Conservation (phyloP, 2,329 filamentous ascomycete species). For the Dryadomyces quercivorus region DNA sequence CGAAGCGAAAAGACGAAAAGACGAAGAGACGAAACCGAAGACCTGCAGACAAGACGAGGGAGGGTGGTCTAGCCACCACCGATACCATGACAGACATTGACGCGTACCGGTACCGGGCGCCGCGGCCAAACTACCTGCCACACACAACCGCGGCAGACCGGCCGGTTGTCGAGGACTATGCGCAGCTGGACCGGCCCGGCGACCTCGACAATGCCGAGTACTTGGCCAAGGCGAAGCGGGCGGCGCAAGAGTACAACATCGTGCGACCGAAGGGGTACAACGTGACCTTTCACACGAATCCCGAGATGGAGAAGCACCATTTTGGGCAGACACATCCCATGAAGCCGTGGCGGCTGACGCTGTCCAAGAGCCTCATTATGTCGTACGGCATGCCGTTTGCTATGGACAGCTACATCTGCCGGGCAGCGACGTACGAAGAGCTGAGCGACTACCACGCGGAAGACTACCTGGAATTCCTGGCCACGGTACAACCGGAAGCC, state of each 20-base stretch:
- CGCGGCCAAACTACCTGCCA: slow-evolving; percentile 48
- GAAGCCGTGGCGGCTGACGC: slow-evolving; percentile 95
- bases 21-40: neutral
- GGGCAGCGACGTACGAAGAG: slow-evolving; percentile 77
- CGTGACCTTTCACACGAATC: slow-evolving; percentile 93
- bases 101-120: slow-evolving; percentile 39
- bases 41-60: neutral
- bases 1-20: neutral
- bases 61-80: neutral
- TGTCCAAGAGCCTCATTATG: slow-evolving; percentile 89
- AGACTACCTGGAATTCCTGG: slow-evolving; percentile 86
- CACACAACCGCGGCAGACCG: slow-evolving; percentile 38
- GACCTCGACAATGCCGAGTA: slow-evolving; percentile 44
- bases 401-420: slow-evolving; percentile 87
- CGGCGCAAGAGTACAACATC: slow-evolving; percentile 54
- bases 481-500: slow-evolving; percentile 53
- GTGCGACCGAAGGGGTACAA: slow-evolving; percentile 72
- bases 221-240: slow-evolving; percentile 44
- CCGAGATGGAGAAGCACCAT: slow-evolving; percentile 89
- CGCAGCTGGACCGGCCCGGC: slow-evolving; percentile 35
- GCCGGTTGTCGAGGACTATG: slow-evolving; percentile 38
- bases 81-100: slow-evolving; percentile 26
- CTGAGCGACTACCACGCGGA: slow-evolving; percentile 74
- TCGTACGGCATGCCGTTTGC: slow-evolving; percentile 92
- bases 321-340: slow-evolving; percentile 96